phyloP scores from a whole-genome alignment of 306 rosid species.

The Cicer judaicum region DNA sequence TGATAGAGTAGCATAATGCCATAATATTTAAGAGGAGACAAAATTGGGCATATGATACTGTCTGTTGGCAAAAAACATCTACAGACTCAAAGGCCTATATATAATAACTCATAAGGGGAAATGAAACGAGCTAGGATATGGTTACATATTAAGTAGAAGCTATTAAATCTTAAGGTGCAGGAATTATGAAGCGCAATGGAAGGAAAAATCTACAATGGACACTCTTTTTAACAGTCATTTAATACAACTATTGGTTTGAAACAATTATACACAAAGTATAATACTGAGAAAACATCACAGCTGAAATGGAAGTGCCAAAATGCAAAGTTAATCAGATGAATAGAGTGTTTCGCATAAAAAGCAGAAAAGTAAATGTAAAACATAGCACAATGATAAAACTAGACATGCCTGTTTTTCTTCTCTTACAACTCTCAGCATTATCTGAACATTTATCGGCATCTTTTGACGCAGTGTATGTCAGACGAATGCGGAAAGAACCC shows the following conservation, averaged over 20 bases:
- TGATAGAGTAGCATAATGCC: neutral
- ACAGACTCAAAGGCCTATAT: neutral
- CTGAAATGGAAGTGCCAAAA: conserved; percentile 16
- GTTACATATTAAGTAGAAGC: neutral
- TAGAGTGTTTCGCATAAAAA: neutral
- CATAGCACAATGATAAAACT: conserved; percentile 6
- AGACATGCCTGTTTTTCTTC: conserved; percentile 72
- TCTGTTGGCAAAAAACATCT: neutral
- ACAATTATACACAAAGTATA: neutral
- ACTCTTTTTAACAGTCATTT: conserved; percentile 10
- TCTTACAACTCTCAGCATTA: conserved; percentile 56
- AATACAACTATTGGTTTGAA: conserved; percentile 14
- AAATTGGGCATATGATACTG: neutral
- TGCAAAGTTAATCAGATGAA: conserved; percentile 9
- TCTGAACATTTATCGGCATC: conserved; percentile 45
- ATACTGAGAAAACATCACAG: neutral
- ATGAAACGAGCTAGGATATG: neutral
- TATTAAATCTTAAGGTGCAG: neutral
- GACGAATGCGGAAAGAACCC: conserved; percentile 66
- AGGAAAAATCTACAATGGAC: neutral
- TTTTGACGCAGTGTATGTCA: conserved; percentile 57
- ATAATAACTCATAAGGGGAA: conserved; percentile 26
- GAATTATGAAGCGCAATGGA: conserved; percentile 9
- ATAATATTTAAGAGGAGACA: conserved; percentile 18
- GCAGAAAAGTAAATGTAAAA: neutral